Conservation (phyloP, 2,329 filamentous ascomycete genomes). For the Podosphaera fusca region DNA sequence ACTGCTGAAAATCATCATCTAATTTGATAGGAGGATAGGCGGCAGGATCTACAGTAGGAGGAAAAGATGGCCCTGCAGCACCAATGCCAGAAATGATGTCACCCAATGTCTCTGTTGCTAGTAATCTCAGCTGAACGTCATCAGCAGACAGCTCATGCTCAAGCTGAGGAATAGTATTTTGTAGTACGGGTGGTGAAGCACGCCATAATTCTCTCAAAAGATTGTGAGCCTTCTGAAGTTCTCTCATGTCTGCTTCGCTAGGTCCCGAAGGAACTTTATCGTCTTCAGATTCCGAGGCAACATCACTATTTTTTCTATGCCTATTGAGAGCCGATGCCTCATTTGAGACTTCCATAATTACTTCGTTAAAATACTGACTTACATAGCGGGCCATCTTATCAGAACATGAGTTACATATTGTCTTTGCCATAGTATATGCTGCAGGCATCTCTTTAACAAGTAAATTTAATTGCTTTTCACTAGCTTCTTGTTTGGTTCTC, state of each 20-base stretch:
- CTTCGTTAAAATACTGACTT: constrained; percentile 89
- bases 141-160: constrained; percentile 83
- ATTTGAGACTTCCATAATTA: constrained; percentile 69
- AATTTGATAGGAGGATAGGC: constrained; percentile 61
- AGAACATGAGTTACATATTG: constrained; percentile 66
- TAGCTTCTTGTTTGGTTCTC: constrained; percentile 30
- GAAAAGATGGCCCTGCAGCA: constrained; percentile 61
- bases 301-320: constrained; percentile 24
- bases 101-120: constrained; percentile 84
- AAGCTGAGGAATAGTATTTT: constrained; percentile 82
- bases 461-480: constrained; percentile 61
- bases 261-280: constrained; percentile 37
- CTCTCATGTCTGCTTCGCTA: constrained; percentile 64
- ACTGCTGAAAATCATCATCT: constrained; percentile 29
- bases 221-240: constrained; percentile 71
- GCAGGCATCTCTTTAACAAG: constrained; percentile 72
- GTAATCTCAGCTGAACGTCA: constrained; percentile 59
- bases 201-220: constrained; percentile 85
- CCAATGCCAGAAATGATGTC: constrained; percentile 90
- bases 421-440: constrained; percentile 91
- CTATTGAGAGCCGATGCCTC: constrained; percentile 25
- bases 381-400: constrained; percentile 92
- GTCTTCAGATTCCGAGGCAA: constrained; percentile 38
- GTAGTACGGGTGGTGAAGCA: constrained; percentile 65
- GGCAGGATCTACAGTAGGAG: constrained; percentile 51